Evolutionary conservation across 176 grass and related monocot genomes (phyloP), one percentile per base, ranked within the genome.

Genomic region (Zoysia japonica): DNA sequence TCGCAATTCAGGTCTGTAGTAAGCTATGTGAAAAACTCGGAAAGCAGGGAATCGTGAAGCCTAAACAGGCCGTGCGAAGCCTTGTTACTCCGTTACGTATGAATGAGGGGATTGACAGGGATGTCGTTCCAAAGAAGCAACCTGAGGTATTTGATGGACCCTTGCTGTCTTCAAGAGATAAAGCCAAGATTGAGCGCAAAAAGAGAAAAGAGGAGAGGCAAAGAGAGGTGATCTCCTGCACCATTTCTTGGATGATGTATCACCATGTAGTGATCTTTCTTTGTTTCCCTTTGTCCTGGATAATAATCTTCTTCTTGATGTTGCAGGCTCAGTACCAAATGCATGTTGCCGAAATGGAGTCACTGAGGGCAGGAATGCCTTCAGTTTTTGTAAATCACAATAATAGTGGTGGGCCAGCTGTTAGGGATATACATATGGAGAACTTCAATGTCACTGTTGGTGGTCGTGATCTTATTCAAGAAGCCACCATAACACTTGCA

Each of bases 361-460:
- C 80, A 3, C 84, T 97, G 66, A 92, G 87, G 71, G 95, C 91
- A 71, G 95, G 95, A 68, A 97, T 97, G 95, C 95, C 95, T 28
- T 80, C 91, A 10, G 87, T 97, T 35, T 87, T 13, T 53, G 95
- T 97, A 70, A 92, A 90, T 56, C 95, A 97, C 63, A 87, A 38
- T 54, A 89, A 79, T 53, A 83, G 79, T 11, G 83, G 77, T 68
- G 95, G 91, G 19, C 61, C 95, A 80, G 64, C 80, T 70, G 70
- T 94, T 78, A 91, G 95, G 81, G 95, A 97, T 91, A 94, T 97
- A 72, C 95, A 97, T 84, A 90, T 97, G 95, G 91, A 97, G 85
- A 97, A 97, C 63, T 97, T 97, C 78, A 90, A 71, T 35, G 80
- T 97, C 75, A 92, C 95, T 41, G 95, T 97, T 77, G 95, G 95